Evolutionary conservation across 2,329 filamentous ascomycete species (phyloP).

Genomic region (Cladophialophora yegresii): DNA sequence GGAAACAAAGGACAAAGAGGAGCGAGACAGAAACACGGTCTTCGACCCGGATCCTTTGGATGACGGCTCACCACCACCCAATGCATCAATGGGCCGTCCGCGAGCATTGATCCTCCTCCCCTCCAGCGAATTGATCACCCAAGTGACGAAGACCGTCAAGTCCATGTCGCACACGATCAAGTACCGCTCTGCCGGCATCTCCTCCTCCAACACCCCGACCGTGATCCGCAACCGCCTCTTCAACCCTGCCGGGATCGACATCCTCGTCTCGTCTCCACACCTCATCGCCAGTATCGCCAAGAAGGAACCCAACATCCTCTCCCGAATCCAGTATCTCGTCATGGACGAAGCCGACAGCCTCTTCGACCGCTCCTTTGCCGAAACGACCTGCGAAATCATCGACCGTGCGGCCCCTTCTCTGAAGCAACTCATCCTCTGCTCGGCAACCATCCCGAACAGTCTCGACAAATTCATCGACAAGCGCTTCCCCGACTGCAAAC

Average conservation of each 20-base stretch:
- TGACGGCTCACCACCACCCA: slow-evolving; percentile 61
- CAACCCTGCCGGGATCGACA: slow-evolving; percentile 75
- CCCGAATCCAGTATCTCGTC: slow-evolving; percentile 84
- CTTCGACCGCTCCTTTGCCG: slow-evolving; percentile 87
- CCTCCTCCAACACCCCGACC: slow-evolving; percentile 71
- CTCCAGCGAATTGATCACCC: slow-evolving; percentile 85
- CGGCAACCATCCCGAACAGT: slow-evolving; percentile 88
- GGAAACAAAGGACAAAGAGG: slow-evolving; percentile 46
- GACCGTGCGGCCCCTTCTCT: slow-evolving; percentile 79
- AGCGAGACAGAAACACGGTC: slow-evolving; percentile 53
- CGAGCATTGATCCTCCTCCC: slow-evolving; percentile 84
- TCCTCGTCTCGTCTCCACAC: slow-evolving; percentile 86
- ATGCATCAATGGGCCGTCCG: slow-evolving; percentile 75
- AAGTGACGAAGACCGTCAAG: slow-evolving; percentile 81
- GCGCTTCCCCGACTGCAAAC: slow-evolving; percentile 77
- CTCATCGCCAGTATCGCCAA: slow-evolving; percentile 85
- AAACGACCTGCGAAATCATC: slow-evolving; percentile 78
- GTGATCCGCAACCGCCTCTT: slow-evolving; percentile 86
- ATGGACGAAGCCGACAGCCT: slow-evolving; percentile 96
- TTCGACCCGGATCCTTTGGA: slow-evolving; percentile 63
- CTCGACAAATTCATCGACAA: slow-evolving; percentile 81
- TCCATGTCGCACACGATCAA: slow-evolving; percentile 80
- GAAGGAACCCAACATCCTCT: slow-evolving; percentile 86
- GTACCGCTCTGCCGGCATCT: slow-evolving; percentile 80
- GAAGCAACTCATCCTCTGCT: slow-evolving; percentile 86